phyloP scores from a whole-genome alignment of 306 rosid genomes.

The Purshia tridentata region DNA sequence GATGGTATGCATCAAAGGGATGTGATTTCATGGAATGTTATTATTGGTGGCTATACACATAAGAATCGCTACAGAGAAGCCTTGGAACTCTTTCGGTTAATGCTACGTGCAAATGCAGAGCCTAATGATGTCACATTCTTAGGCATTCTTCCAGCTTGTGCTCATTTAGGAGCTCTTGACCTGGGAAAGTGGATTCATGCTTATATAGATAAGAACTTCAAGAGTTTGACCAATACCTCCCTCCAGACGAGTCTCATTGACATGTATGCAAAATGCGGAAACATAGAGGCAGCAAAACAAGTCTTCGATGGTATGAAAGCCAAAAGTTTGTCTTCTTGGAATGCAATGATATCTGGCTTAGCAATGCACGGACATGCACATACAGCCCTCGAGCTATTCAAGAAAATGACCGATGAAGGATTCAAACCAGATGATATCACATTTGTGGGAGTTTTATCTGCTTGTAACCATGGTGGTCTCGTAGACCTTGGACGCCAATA shows the following conservation, averaged over 20 bases:
- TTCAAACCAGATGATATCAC: slow-evolving; percentile 71
- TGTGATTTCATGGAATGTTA: slow-evolving; percentile 82
- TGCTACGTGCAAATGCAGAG: slow-evolving; percentile 52
- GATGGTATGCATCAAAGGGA: slow-evolving; percentile 57
- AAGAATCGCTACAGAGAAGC: slow-evolving; percentile 58
- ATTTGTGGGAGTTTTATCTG: slow-evolving; percentile 76
- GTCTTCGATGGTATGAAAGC: slow-evolving; percentile 52
- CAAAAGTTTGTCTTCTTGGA: slow-evolving; percentile 70
- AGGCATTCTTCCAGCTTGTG: slow-evolving; percentile 70
- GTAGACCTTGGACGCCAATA: slow-evolving; percentile 56
- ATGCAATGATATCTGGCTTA: slow-evolving; percentile 78
- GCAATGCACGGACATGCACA: slow-evolving; percentile 70
- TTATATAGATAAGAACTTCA: slow-evolving; percentile 54
- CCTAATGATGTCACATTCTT: slow-evolving; percentile 89
- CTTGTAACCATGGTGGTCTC: slow-evolving; percentile 75
- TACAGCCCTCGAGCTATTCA: slow-evolving; percentile 54
- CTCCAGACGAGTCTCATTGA: slow-evolving; percentile 71
- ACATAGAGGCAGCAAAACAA: slow-evolving; percentile 59
- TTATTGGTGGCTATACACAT: slow-evolving; percentile 71
- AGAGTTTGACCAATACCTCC: slow-evolving; percentile 38
- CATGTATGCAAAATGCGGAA: slow-evolving; percentile 86
- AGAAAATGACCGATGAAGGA: slow-evolving; percentile 46
- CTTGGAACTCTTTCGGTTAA: slow-evolving; percentile 51
- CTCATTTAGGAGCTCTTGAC: slow-evolving; percentile 81
- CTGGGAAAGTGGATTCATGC: slow-evolving; percentile 91